Evolutionary conservation across 2,329 filamentous ascomycete genomes (phyloP).

Genomic region (Immersiporthe knoxdaviesiana): DNA sequence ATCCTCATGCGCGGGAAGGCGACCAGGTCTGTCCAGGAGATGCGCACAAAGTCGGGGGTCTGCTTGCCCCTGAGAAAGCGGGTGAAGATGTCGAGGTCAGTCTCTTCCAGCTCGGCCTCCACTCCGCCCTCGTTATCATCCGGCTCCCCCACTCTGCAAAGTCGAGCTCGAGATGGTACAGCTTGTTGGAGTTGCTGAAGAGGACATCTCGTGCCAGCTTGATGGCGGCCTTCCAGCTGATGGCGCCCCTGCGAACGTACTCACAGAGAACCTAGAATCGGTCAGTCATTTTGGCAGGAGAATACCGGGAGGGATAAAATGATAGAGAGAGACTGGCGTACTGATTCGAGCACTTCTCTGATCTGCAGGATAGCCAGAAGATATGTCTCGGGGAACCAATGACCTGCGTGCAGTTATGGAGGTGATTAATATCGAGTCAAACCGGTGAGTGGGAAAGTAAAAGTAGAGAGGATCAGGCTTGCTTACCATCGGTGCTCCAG

Average conservation of each 20-base stretch:
- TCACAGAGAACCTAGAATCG: constrained; percentile 63
- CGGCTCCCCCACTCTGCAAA: constrained; percentile 39
- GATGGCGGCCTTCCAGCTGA: constrained; percentile 65
- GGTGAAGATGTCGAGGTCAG: constrained; percentile 42
- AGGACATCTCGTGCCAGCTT: constrained; percentile 68
- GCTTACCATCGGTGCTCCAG: constrained; percentile 73
- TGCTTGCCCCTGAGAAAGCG: constrained; percentile 52
- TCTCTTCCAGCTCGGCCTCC: constrained; percentile 32
- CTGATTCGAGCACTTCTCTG: constrained; percentile 69
- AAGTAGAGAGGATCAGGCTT: not conserved
- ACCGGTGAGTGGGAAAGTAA: not conserved
- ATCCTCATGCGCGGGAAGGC: constrained; percentile 68
- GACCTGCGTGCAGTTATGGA: constrained; percentile 36
- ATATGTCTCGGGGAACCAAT: constrained; percentile 79
- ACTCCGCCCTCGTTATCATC: constrained; percentile 29
- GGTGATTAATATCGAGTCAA: not conserved
- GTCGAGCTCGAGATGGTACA: constrained; percentile 66
- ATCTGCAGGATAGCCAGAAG: constrained; percentile 74
- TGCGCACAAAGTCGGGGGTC: constrained; percentile 66
- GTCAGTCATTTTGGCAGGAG: constrained; percentile 23
- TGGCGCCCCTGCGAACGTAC: constrained; percentile 65
- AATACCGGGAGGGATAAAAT: not conserved
- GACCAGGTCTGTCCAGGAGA: constrained; percentile 82
- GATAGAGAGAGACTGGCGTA: constrained; percentile 40
- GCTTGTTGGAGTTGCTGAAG: constrained; percentile 75